These are phyloP conservation scores for Fusarium sp. DNA, from an alignment of 2,329 filamentous ascomycete genomes.

Conservation along the genomic window DNA sequence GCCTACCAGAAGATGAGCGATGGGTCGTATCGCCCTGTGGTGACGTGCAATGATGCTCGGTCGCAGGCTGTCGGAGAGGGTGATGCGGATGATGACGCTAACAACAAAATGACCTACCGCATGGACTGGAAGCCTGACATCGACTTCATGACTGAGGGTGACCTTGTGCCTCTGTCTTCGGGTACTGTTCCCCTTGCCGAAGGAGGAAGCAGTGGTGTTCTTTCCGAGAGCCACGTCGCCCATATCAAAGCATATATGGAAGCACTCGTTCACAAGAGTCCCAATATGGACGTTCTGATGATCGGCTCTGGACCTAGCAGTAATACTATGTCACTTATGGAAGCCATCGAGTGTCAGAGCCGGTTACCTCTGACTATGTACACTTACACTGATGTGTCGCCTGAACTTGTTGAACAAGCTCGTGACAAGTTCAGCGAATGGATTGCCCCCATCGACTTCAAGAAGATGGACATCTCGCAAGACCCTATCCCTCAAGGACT, in stretches of 20 bases:
- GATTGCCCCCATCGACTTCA: constrained; percentile 3
- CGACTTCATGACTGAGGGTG: background rate
- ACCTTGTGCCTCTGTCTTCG: background rate
- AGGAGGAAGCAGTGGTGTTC: background rate
- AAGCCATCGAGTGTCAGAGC: background rate
- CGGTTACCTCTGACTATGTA: background rate
- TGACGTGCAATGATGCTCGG: background rate
- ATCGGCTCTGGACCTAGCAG: background rate
- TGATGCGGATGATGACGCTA: background rate
- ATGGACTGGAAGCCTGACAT: constrained; percentile 9
- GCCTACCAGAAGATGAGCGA: constrained; percentile 7
- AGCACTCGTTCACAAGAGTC: constrained; percentile 4
- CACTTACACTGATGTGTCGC: background rate
- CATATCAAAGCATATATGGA: background rate
- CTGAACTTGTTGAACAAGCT: background rate
- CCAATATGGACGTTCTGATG: background rate
- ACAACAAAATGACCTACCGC: constrained; percentile 4
- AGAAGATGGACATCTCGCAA: constrained; percentile 11
- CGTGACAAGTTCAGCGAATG: background rate
- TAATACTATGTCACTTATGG: background rate
- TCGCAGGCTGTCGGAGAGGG: constrained; percentile 1
- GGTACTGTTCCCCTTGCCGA: too few species aligned
- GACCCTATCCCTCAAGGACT: constrained; percentile 4
- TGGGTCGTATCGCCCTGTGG: background rate
- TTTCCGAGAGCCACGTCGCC: background rate